Evolutionary conservation across 108 stramenopile species (phyloP), one percentile per base, ranked within the genome.

Genomic region (Conticribra guillardii): DNA sequence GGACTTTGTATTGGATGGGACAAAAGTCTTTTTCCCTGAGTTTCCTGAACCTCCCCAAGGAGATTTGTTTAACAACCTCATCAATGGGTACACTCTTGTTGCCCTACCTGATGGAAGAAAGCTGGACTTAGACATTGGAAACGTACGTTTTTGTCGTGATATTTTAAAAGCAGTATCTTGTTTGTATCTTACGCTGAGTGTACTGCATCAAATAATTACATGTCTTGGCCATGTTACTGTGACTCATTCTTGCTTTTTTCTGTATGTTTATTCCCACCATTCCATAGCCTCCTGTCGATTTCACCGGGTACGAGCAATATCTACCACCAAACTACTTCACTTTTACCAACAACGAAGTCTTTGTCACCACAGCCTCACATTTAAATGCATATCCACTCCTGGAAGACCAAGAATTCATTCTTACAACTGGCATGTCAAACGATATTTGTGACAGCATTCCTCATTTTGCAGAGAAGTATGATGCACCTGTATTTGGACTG

Each of bases 281-380:
- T 33, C n/a, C n/a, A n/a, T n/a, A n/a, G 71, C 79, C 79, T 4
- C 34, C 29, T 3, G 26, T 80, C 27, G 66, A 80, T 41, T 80
- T 80, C 58, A 60, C 57, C 32, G 79, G 73, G 19, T 80, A 74
- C 57, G 79, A 80, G 32, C 37, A 33, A 7, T 69, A 80, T 22
- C 50, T 78, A 28, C 69, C 69, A 11, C 22, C 17, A 27, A 53
- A 50, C 24, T 24, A 59, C 51, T 70, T 78, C 56, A 78, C 45
- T 37, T 71, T 78, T 34, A 60, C 24, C 0, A 58, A 49, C 32
- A 15, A 17, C 11, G 76, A 78, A 27, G 29, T 54, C n/a, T 78
- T 69, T 50, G 33, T 32, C 0, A 16, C 51, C 8, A 71, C 76
- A 19, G 58, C 69, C 27, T 71, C 69, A 15, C 67, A 78, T 58